Evolutionary conservation across 192 early-diverging fungal species (phyloP).

Genomic region (Backusella luteola): DNA sequence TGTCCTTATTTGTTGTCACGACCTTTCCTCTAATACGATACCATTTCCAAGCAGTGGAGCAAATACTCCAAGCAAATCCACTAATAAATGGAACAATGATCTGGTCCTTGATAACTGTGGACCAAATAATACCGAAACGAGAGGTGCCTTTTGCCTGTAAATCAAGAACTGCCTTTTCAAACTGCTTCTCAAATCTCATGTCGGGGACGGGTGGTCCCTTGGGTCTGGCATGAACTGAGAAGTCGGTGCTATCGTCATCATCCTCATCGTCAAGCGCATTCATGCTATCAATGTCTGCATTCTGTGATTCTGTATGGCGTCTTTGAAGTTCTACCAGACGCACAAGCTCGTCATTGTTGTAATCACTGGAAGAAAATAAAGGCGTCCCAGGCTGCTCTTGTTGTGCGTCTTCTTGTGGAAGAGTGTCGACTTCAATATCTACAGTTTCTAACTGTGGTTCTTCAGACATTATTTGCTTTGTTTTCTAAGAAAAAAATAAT

Average conservation of each 20-base stretch:
- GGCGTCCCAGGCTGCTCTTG: background rate
- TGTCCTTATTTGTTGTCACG: background rate
- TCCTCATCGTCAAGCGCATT: background rate
- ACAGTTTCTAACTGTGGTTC: background rate
- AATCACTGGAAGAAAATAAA: conserved; percentile 13
- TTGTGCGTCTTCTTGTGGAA: background rate
- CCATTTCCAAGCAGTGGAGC: conserved; percentile 28
- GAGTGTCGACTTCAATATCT: background rate
- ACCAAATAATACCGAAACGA: conserved; percentile 19
- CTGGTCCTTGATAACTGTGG: conserved; percentile 34
- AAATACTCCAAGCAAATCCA: conserved; percentile 35
- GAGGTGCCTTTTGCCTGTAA: conserved; percentile 15
- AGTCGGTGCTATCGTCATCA: conserved; percentile 11
- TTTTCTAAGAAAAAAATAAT: background rate
- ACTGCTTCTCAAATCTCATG: conserved; percentile 37
- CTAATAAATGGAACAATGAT: conserved; percentile 37
- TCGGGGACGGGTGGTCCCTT: conserved; percentile 33
- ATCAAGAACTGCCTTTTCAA: conserved; percentile 20
- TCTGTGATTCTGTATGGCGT: conserved; percentile 2
- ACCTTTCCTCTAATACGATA: conserved; percentile 11
- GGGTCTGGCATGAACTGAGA: background rate
- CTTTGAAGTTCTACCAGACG: conserved; percentile 18
- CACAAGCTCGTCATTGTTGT: conserved; percentile 3
- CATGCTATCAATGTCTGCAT: conserved; percentile 6
- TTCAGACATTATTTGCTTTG: background rate